A percentile compares a stretch with the other conserved stretches of the same genome.
Conservation (phyloP, 192 early-diverging fungal species). For the Entophlyctis luteolus region DNA sequence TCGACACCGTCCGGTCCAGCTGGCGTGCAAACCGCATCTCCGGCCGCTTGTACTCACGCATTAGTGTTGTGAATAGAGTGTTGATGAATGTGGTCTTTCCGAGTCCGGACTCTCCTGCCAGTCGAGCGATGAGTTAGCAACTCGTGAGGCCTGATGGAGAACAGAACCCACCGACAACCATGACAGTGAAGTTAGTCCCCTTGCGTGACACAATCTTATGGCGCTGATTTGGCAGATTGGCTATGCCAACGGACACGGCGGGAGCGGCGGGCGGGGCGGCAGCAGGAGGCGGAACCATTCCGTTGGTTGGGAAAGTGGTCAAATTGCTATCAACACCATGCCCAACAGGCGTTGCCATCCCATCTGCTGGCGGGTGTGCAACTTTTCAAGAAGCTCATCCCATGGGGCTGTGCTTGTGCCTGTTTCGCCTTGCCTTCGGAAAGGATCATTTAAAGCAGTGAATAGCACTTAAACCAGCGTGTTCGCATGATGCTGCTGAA, state of each 20-base stretch:
- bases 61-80: constrained; percentile 92
- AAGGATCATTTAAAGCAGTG: too few species aligned
- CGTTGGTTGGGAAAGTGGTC: not conserved
- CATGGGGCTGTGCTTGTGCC: too few species aligned
- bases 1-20: constrained; percentile 92
- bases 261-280: not conserved
- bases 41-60: constrained; percentile 85
- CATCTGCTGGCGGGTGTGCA: too few species aligned
- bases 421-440: too few species aligned
- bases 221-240: constrained; percentile 96
- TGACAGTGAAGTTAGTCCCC: constrained; percentile 92
- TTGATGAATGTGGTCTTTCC: constrained; percentile 99
- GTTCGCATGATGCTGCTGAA: too few species aligned
- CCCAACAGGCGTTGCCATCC: too few species aligned
- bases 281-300: not conserved
- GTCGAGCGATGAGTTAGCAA: not conserved
- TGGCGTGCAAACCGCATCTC: constrained; percentile 85
- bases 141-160: not conserved
- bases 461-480: too few species aligned
- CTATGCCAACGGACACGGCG: constrained; percentile 69
- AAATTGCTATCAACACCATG: too few species aligned
- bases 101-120: constrained; percentile 86
- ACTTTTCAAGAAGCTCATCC: too few species aligned
- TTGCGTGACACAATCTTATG: constrained; percentile 97
- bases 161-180: constrained; percentile 79